Evolutionary conservation across 1,284 basidiomycete species (phyloP).

Genomic region (Ganoderma leucocontextum): DNA sequence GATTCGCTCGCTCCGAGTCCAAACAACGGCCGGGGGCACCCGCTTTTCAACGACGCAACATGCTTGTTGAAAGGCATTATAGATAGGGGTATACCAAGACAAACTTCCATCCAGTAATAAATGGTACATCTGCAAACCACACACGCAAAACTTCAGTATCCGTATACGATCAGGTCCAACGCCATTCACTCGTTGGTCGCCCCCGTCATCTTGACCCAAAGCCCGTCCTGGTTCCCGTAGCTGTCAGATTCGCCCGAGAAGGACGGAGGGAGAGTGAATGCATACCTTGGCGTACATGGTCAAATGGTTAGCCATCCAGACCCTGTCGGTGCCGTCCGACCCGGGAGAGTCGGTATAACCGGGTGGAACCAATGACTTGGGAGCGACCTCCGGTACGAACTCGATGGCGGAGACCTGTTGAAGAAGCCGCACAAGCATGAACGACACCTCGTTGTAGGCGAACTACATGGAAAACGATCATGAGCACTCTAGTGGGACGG

Average conservation of each 20-base stretch:
- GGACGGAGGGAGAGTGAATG: not conserved
- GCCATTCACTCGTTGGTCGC: conserved; percentile 13
- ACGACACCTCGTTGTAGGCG: conserved; percentile 75
- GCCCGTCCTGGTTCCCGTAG: conserved; percentile 25
- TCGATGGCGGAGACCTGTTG: conserved; percentile 61
- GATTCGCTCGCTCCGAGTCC: not conserved
- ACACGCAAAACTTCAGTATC: not conserved
- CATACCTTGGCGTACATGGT: conserved; percentile 60
- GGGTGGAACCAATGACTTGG: conserved; percentile 39
- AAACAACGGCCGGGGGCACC: not conserved
- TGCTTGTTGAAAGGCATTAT: not conserved
- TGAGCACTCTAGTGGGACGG: not conserved
- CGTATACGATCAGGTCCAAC: not conserved
- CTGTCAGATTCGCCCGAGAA: not conserved
- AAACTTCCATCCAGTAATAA: not conserved
- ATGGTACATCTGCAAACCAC: not conserved
- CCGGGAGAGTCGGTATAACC: conserved; percentile 33
- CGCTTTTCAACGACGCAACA: not conserved
- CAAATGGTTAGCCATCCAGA: conserved; percentile 61
- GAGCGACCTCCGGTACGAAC: conserved; percentile 49
- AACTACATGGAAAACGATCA: conserved; percentile 48
- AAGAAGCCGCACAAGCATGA: conserved; percentile 70
- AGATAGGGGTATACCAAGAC: not conserved
- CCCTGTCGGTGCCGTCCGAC: conserved; percentile 55
- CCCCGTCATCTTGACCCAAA: conserved; percentile 37